A percentile compares a stretch with the other conserved stretches of the same genome.
These are phyloP conservation scores for Suhomyces chickasaworum DNA, from an alignment of 1,139 yeast genomes.

Conservation along the genomic window DNA sequence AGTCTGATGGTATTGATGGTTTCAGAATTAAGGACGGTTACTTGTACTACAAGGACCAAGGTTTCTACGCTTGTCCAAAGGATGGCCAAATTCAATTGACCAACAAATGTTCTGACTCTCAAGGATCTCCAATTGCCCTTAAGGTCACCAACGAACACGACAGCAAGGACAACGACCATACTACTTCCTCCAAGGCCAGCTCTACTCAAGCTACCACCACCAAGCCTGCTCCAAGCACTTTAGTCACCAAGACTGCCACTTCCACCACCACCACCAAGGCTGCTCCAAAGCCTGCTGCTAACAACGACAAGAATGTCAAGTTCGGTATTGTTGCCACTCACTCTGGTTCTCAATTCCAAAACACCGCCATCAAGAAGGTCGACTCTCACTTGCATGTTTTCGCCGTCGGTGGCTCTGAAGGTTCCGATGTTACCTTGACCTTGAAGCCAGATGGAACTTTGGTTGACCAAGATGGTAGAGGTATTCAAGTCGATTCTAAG, in stretches of 20 bases:
- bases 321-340: conserved; percentile 24
- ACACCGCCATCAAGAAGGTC: conserved; percentile 29
- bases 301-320: conserved; percentile 6
- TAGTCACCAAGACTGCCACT: conserved; percentile 7
- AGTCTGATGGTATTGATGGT: conserved; percentile 22
- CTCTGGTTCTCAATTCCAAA: conserved; percentile 27
- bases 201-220: conserved; percentile 3
- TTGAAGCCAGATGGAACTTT: conserved; percentile 29
- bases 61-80: conserved; percentile 25
- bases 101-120: conserved; percentile 11
- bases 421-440: conserved; percentile 25
- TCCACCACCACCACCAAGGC: conserved; percentile 2
- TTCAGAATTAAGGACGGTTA: conserved; percentile 21
- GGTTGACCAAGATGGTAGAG: conserved; percentile 31
- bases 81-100: conserved; percentile 17
- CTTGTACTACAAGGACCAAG: conserved; percentile 17
- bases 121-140: conserved; percentile 18
- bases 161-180: not conserved
- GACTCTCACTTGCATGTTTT: conserved; percentile 33
- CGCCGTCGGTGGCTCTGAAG: conserved; percentile 35
- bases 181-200: not conserved
- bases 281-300: conserved; percentile 11
- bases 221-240: conserved; percentile 6
- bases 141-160: conserved; percentile 8
- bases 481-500: conserved; percentile 26